Evolutionary conservation across 129 eudicot species (phyloP).

Genomic region (Rutidosis leptorrhynchoides): DNA sequence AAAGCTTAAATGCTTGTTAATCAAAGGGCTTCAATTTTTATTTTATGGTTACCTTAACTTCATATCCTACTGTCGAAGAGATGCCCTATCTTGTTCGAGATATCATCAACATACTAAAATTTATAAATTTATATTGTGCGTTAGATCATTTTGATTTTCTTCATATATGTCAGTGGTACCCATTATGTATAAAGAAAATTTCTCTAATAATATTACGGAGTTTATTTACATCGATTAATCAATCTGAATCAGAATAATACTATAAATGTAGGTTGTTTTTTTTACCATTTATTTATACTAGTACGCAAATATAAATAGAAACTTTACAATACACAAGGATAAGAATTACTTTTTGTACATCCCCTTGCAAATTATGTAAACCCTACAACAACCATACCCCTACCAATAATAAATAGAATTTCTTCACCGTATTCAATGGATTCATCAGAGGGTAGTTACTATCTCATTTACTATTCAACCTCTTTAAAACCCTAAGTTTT

Average conservation of each 20-base stretch:
- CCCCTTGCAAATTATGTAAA: conserved; percentile 15
- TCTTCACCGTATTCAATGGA: conserved; percentile 31
- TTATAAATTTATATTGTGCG: no score
- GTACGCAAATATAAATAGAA: not conserved
- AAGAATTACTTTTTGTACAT: conserved; percentile 13
- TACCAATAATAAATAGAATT: conserved; percentile 24
- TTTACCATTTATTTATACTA: not conserved
- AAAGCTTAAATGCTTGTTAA: no score
- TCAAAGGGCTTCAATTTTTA: no score
- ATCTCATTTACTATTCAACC: conserved; percentile 33
- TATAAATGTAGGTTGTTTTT: not conserved
- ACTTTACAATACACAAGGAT: not conserved
- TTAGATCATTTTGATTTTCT: no score
- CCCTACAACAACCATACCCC: conserved; percentile 21
- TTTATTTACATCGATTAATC: no score
- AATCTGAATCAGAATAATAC: not conserved
- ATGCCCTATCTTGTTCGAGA: no score
- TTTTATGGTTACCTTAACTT: no score
- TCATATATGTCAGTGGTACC: no score
- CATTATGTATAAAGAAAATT: no score
- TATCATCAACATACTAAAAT: no score
- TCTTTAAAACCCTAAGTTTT: conserved; percentile 25
- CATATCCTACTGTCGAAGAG: no score
- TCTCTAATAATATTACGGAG: no score
- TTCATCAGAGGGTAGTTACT: conserved; percentile 40